Base-by-base conservation (phyloP, 1,139 yeast species). In the Hansenula lynferdii region DNA sequence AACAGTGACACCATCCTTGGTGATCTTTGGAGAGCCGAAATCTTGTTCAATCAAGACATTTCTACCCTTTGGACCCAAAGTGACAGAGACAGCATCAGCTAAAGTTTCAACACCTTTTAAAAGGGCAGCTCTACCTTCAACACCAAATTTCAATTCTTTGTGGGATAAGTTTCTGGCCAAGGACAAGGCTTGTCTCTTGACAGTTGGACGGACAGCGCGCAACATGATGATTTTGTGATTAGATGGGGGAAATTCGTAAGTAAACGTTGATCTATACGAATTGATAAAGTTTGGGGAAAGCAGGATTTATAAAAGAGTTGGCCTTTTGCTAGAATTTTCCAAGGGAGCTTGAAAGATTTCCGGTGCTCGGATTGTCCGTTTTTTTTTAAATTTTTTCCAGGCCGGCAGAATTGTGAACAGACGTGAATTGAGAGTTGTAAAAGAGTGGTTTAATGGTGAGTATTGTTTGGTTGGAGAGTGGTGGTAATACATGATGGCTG, bases 1-100 rank as follows among this genome's bases (percentile, higher is more conserved):
- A 47, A 92, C 98, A 34, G 98, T 92, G 42, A 92, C 98, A 80
- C 98, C 98, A 65, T 92, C 98, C 74, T 92, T 92, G 69, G 98
- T 92, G 75, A 92, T 92, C 75, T 92, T 92, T 60, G 98, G 98
- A 36, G 96, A 77, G 45, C 98, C 98, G 51, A 87, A 92, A 49
- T 87, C 86, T 70, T 92, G 98, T 70, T 92, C 98, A 59, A 92
- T 92, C 58, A 92, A 78, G 36, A 92, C 98, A 60, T 92, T 92
- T 70, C 98, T 84, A 61, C 98, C 98, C 69, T 92, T 92, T 60
- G 98, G 98, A 45, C 98, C 98, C 51, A 92, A 74, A 33, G 98
- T 92, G 43, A 94, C 97, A 28, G 96, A 84, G 42, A 92, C 98
- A 21, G 98, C 98, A 61, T 87, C 94, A 40, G 97, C 98, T 56